Base-by-base conservation (phyloP, 2,329 filamentous ascomycete genomes). In the Venturia pyrina region DNA sequence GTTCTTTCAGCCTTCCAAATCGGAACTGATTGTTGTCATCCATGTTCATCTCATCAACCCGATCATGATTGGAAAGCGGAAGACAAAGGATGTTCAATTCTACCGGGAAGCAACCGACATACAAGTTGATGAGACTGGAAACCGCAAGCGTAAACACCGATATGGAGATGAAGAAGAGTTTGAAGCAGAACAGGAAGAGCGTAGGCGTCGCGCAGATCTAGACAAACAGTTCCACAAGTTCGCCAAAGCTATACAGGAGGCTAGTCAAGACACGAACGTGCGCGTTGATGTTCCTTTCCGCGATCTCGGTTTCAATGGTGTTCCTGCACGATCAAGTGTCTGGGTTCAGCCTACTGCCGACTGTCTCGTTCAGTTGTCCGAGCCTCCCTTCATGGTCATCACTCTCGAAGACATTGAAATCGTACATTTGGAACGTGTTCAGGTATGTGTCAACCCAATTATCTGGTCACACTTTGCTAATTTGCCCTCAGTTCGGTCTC, bases 91-190 rank as follows among this genome's bases (percentile, higher is more conserved):
- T 75, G 90, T 99, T 0, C 96, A 99, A 72, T 99, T 99, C 78
- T 97, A 97, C 74, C 87, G 95, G 65, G 95, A 99, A 79, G 95
- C 95, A 3, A 98, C 95, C 0, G 95, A 99, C 71, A 98, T 99
- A 76, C 92, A 96, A 73, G 98, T 99, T 71, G 95, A 99, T 73
- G 95, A 99, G 79, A 99, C 95, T 61, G 96, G 95, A 70, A 99
- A 98, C 78, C 86, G 96, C 69, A 96, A 97, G 80, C 90, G 95
- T 70, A 97, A 97, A 79, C 96, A 98, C 78, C 88, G 95, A 62
- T 98, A 96, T 74, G 95, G 95, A 56, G 95, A 99, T 69, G 96
- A 99, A 75, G 95, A 99, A 74, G 95, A 99, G 75, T 99, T 99
- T 69, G 95, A 99, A 76, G 92, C 93, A 53, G 95, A 99, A 76